phyloP scores from a whole-genome alignment of 2,329 filamentous ascomycete species.

The Pseudocercospora vitis region DNA sequence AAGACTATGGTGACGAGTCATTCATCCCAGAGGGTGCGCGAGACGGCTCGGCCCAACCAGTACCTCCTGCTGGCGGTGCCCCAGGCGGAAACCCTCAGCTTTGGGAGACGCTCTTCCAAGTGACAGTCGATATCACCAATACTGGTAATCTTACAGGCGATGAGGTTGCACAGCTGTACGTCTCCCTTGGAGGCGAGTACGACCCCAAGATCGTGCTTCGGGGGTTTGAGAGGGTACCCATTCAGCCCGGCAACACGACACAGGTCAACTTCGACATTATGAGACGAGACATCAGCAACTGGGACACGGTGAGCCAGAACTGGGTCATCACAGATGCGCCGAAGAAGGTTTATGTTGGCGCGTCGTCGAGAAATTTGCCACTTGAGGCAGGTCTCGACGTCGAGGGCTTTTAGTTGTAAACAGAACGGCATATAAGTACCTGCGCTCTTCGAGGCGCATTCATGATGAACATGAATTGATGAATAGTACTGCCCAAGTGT shows the following conservation, averaged over 20 bases:
- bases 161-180: constrained; percentile 59
- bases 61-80: constrained; percentile 67
- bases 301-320: constrained; percentile 27
- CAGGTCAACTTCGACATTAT: constrained; percentile 24
- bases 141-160: constrained; percentile 55
- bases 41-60: constrained; percentile 41
- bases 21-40: constrained; percentile 59
- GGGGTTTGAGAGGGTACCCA: constrained; percentile 43
- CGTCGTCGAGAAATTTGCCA: constrained; percentile 30
- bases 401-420: background rate
- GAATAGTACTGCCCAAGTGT: no score
- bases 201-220: constrained; percentile 54
- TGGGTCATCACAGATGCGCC: constrained; percentile 48
- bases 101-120: constrained; percentile 60
- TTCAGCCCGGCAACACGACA: constrained; percentile 26
- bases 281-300: constrained; percentile 26
- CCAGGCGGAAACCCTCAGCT: constrained; percentile 57
- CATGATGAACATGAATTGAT: no score
- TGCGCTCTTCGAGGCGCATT: no score
- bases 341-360: constrained; percentile 36
- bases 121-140: constrained; percentile 63
- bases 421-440: no score
- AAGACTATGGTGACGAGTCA: constrained; percentile 62
- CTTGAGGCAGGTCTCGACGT: constrained; percentile 13
- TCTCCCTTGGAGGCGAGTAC: constrained; percentile 31